Base-by-base conservation (phyloP, 2,329 filamentous ascomycete genomes). In the Fusarium begoniae region DNA sequence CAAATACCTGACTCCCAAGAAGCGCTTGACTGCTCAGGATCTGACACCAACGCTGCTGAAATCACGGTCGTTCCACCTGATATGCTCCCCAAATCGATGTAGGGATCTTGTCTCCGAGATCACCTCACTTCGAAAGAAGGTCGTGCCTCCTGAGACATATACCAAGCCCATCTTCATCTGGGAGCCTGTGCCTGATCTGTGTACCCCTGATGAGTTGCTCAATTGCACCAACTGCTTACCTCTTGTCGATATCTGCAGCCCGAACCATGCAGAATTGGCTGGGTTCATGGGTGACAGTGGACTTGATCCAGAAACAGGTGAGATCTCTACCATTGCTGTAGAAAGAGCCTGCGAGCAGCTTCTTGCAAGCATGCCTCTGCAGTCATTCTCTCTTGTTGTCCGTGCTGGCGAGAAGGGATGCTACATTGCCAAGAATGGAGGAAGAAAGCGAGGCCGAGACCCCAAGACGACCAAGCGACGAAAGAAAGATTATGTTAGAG, bases 121-220 rank as follows among this genome's bases (percentile, higher is more conserved):
- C 67, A 85, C 91, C 10, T 83, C 86, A 8, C 87, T 90, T 37
- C 85, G 89, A 14, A 87, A 86, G 77, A 82, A 82, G 14, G 71
- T 84, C 30, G 69, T 76, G 20, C 71, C 82, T 2, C 69, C 75
- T 9, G 80, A 82, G 51, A 69, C 78, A 17, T 86, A 85, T 74
- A 78, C 85, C 2, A 88, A 89, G 54, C 93, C 95, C 3, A 83
- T 95, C 12, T 94, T 98, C 80, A 90, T 98, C 59, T 99, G 96
- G 96, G 96, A 99, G 81, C 96, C 96, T 2, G 93, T 98, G 3
- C 96, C 96, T 4, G 94, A 98, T 82, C 87, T 94, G 3, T 98
- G 95, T 81, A 92, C 89, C 0, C 91, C 94, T 0, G 90, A 91
- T 47, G 88, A 92, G 79, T 83, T 92, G 35, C 84, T 91, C 17